Base-by-base conservation (phyloP, 192 early-diverging fungal species). In the Coemansia sp. region DNA sequence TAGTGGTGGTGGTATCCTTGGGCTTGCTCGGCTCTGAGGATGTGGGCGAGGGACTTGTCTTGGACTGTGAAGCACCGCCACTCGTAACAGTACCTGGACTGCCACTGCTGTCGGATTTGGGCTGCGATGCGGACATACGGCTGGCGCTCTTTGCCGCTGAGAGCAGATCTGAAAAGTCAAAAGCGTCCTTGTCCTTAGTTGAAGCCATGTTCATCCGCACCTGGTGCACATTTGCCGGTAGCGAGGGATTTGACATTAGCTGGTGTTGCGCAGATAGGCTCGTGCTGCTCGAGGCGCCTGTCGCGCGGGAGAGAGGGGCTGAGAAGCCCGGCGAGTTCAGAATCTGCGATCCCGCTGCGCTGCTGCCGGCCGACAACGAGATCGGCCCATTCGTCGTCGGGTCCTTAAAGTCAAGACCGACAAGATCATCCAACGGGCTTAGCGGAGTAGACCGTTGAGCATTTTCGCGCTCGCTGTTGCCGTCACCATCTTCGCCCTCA, bases 131-230 rank as follows among this genome's bases (percentile, higher is more conserved):
- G 15, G 53, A 54, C 19, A 52, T 43, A 56, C 61, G 59, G 54
- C 73, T 75, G 41, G 64, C 70, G 40, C 41, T 65, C 65, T 82
- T 82, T 19, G 79, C 79, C 0, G 74, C 75, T 0, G 71, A 49
- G 52, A 82, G 20, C 53, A 82, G 48, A 25, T 76, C 75, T 1
- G 74, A 76, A 71, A 82, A 82, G 61, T 82, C 79, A 74, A 82
- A 82, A 33, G 55, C 71, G 62, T 82, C 79, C 55, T 73, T 71
- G 10, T 64, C 55, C 35, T 54, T 67, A 46, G 36, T 43, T 29
- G 62, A 42, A n/a, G 59, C 46, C 42, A 61, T 71, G 48, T 55
- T 34, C 36, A 58, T 19, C 32, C 74, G 79, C 20, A 70, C 74
- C 41, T 82, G 74, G 19, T 72, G 67, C 36, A 75, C 69, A 49